Base-by-base conservation (phyloP, 148 eudicot species). In the Simmondsia chinensis region DNA sequence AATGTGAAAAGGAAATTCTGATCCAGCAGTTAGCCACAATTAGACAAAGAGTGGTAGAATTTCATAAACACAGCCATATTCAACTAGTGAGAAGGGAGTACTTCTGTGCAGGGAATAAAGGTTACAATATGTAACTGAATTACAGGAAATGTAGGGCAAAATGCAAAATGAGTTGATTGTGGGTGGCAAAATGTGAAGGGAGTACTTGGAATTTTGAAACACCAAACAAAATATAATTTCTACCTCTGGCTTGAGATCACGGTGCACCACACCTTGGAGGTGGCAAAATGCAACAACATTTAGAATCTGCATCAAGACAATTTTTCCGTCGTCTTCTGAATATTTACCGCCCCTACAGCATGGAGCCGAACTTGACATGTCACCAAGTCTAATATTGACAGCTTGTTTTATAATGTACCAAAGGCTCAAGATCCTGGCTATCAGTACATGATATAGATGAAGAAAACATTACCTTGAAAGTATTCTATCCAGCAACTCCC, bases 181-280 rank as follows among this genome's bases (percentile, higher is more conserved):
- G 30, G 20, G 38, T 13, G 20, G 22, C 46, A 37, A 15, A 16
- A 7, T 28, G 27, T 18, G 19, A 39, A 34, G 11, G 42, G 21
- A 33, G 32, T 59, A 13, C 12, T 12, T 25, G 12, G 24, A 25
- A 22, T 11, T 15, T 26, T 13, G 9, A 36, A 19, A 18, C 14
- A 12, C 5, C 35, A 22, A 39, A 14, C 30, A 15, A 37, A 23
- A 60, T 20, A 12, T 38, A 4, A 12, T 4, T 6, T 35, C 25
- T 68, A 86, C 99, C 99, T 91, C 99, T 15, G 99, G 99, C 66
- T 91, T 91, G 39, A 91, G 81, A 65, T 91, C 99, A 14, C 96
- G 83, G 64, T 91, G 99, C 38, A 91, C 96, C 57, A 91, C 99
- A 2, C 99, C 99, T 51, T 91, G 99, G 52, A 91, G 79, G 73